Evolutionary conservation across 1,139 yeast genomes (phyloP).

Genomic region (Kodamaea sp.): DNA sequence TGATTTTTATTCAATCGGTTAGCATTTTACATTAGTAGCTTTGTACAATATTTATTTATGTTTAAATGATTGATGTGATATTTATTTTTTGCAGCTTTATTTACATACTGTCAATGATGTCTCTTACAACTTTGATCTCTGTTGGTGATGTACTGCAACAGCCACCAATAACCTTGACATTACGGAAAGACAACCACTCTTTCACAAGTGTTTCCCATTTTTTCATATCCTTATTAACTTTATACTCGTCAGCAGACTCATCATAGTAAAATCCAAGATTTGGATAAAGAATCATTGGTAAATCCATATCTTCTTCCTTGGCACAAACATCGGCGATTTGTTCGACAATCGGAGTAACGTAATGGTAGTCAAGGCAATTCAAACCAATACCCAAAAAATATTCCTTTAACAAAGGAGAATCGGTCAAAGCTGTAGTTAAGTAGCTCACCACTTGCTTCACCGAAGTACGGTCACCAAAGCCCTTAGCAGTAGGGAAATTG

Average conservation of each 20-base stretch:
- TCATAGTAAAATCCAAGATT: conserved; percentile 55
- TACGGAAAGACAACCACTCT: conserved; percentile 31
- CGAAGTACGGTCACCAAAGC: conserved; percentile 34
- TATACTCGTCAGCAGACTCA: conserved; percentile 20
- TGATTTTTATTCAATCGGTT: too few species aligned
- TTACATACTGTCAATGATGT: conserved; percentile 7
- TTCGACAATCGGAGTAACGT: conserved; percentile 19
- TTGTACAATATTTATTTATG: too few species aligned
- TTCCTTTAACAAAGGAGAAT: conserved; percentile 8
- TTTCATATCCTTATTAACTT: conserved; percentile 16
- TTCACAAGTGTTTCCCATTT: conserved; percentile 28
- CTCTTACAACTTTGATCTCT: conserved; percentile 30
- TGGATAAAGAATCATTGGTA: conserved; percentile 47
- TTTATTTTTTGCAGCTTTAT: too few species aligned
- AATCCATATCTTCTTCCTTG: conserved; percentile 11
- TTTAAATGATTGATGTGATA: too few species aligned
- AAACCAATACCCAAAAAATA: conserved; percentile 35
- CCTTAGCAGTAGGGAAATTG: conserved; percentile 21
- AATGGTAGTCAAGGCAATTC: conserved; percentile 35
- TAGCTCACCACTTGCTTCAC: conserved; percentile 21
- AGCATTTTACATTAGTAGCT: too few species aligned
- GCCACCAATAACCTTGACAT: conserved; percentile 49
- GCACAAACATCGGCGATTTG: conserved; percentile 16
- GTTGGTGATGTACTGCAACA: conserved; percentile 55
- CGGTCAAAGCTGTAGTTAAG: conserved; percentile 13